Base-by-base conservation (phyloP, 441 rosid genomes). In the Pelargonium citronellum region DNA sequence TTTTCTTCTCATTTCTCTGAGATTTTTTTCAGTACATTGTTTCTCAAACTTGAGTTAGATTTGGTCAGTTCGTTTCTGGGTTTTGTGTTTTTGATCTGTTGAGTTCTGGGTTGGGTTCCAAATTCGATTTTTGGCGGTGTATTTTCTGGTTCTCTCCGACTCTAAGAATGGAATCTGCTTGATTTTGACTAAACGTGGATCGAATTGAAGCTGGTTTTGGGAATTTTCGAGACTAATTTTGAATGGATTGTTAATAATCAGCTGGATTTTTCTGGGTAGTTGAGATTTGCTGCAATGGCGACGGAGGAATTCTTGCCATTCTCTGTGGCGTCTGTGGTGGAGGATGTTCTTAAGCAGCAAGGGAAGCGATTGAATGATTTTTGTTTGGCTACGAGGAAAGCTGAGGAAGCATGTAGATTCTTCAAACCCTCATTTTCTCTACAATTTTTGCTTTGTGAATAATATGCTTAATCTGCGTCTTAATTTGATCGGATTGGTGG, bases 311-410 rank as follows among this genome's bases (percentile, higher is more conserved):
- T 10, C 47, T 76, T 79, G 60, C 68, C 83, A 49, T 81, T 87
- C 76, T 85, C 88, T 47, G 82, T 87, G 60, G 87, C 83, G 65
- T 90, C 97, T 53, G 74, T 90, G 69, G 89, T 95, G 43, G 96
- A 90, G 77, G 97, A 86, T 63, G 85, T 95, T 70, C 90, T 95
- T 79, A 87, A 83, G 71, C 87, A 91, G 64, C 89, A 90, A 63
- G 82, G 83, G 55, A 76, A 60, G 49, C 80, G 85, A 76, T 74
- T 80, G 57, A 75, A 69, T 61, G 87, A 86, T 27, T 72, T 83
- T 68, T 80, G 73, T 43, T 75, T 84, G 73, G 80, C 80, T 16
- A 78, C 95, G 0, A 78, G 82, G 47, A 87, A 71, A 72, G 77
- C 77, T 0, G 92, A 89, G 34, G 96, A 95, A 83, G 77, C 96